phyloP scores from a whole-genome alignment of 805 yeast species.

The Candida taoyuanica region DNA sequence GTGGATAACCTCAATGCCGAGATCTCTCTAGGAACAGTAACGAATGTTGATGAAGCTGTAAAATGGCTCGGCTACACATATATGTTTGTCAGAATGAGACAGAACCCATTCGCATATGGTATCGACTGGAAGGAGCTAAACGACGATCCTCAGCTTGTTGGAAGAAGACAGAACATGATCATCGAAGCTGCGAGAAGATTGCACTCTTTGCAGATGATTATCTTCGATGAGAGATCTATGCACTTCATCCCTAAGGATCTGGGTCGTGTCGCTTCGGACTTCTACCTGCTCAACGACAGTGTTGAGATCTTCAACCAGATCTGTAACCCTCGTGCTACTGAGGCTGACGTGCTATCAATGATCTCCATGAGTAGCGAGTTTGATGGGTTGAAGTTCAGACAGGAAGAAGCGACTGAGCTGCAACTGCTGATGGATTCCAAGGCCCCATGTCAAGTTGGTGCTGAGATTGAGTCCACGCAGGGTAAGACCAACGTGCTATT shows the following conservation, averaged over 20 bases:
- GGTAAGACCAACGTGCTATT: constrained; percentile 84
- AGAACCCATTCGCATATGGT: constrained; percentile 90
- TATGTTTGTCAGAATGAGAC: constrained; percentile 88
- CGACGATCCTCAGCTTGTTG: constrained; percentile 76
- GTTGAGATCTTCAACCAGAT: constrained; percentile 86
- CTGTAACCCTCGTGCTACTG: constrained; percentile 81
- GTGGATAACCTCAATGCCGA: constrained; percentile 96
- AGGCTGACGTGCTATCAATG: constrained; percentile 86
- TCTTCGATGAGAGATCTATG: constrained; percentile 80
- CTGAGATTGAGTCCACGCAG: constrained; percentile 66
- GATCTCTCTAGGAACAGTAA: constrained; percentile 90
- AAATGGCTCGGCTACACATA: constrained; percentile 98
- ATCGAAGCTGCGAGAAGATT: constrained; percentile 74
- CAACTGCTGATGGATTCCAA: constrained; percentile 52
- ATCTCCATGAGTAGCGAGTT: constrained; percentile 92
- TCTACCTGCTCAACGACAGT: constrained; percentile 77
- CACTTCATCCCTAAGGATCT: constrained; percentile 80
- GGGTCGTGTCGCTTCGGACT: constrained; percentile 94
- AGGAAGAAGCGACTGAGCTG: constrained; percentile 80
- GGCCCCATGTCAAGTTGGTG: constrained; percentile 78
- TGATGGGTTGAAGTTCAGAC: constrained; percentile 82
- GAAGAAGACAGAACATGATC: constrained; percentile 71
- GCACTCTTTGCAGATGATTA: constrained; percentile 89
- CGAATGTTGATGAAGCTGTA: constrained; percentile 90
- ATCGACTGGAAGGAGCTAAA: constrained; percentile 81